Conservation (phyloP, 371 early-diverging fungal genomes). For the Lichtheimia ornata region DNA sequence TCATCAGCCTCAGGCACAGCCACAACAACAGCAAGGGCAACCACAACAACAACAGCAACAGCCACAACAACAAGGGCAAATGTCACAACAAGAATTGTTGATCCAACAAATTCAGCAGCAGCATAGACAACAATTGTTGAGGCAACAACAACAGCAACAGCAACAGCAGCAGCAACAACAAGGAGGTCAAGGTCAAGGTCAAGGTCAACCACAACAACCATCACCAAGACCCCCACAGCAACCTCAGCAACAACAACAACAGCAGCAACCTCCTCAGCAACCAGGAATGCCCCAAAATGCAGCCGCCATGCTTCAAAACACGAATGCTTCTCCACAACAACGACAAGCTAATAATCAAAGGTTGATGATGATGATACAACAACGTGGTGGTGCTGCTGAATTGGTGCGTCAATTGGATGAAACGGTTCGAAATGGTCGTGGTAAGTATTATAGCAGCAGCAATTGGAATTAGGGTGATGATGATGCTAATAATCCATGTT, state of each 20-base stretch:
- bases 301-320: slow-evolving; percentile 12
- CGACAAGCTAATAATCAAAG: slow-evolving; percentile 9
- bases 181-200: not conserved
- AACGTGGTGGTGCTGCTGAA: slow-evolving; percentile 33
- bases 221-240: slow-evolving; percentile 15
- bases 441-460: too few relatives aligned
- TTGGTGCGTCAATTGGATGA: slow-evolving; percentile 51
- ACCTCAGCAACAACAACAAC: slow-evolving; percentile 27
- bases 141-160: slow-evolving; percentile 21
- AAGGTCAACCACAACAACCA: slow-evolving; percentile 17
- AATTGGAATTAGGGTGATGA: too few relatives aligned
- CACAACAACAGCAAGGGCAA: slow-evolving; percentile 13
- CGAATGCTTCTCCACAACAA: slow-evolving; percentile 17
- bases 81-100: slow-evolving; percentile 6
- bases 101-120: slow-evolving; percentile 22
- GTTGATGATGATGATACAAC: slow-evolving; percentile 15
- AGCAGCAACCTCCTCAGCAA: slow-evolving; percentile 17
- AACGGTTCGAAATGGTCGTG: slow-evolving; percentile 39
- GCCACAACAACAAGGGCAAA: not conserved
- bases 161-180: slow-evolving; percentile 21
- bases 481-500: not conserved
- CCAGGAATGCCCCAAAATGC: slow-evolving; percentile 16
- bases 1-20: slow-evolving; percentile 16
- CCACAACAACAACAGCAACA: slow-evolving; percentile 17
- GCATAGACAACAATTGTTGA: slow-evolving; percentile 24